phyloP scores from a whole-genome alignment of 768 basidiomycete species.

The Lenzites betulinus region DNA sequence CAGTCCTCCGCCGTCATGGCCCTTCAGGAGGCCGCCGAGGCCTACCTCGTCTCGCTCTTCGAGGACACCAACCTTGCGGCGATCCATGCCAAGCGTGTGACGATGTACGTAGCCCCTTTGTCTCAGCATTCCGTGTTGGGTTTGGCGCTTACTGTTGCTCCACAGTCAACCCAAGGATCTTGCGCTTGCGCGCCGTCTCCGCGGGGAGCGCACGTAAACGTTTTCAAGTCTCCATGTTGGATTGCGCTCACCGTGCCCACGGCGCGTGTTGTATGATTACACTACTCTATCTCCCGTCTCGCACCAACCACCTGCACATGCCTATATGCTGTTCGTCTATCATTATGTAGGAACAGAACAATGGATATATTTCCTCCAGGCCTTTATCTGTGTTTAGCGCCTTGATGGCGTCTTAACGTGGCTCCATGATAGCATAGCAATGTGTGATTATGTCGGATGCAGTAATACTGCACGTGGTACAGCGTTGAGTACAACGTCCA shows the following conservation, averaged over 20 bases:
- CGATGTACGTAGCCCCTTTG: constrained; percentile 43
- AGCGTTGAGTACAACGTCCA: not conserved
- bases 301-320: constrained; percentile 12
- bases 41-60: constrained; percentile 75
- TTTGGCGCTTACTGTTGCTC: not conserved
- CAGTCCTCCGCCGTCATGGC: constrained; percentile 90
- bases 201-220: constrained; percentile 72
- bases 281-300: constrained; percentile 1
- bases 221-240: not conserved
- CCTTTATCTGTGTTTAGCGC: not conserved
- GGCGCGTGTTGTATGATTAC: constrained; percentile 21
- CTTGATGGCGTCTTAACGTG: too few species aligned
- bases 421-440: too few species aligned
- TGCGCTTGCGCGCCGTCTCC: constrained; percentile 74
- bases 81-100: constrained; percentile 85
- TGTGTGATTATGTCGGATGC: too few species aligned
- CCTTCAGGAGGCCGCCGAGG: constrained; percentile 84
- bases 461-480: too few species aligned
- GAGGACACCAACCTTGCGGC: constrained; percentile 85
- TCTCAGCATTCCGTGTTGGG: constrained; percentile 1
- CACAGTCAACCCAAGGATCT: constrained; percentile 79
- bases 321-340: constrained; percentile 19
- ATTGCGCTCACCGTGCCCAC: constrained; percentile 8
- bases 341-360: constrained; percentile 14
- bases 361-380: constrained; percentile 4